Percentiles rank a stretch among this genome's conserved stretches.
These are phyloP conservation scores for Kokia cookei DNA, from an alignment of 441 rosid species.

Conservation along the genomic window DNA sequence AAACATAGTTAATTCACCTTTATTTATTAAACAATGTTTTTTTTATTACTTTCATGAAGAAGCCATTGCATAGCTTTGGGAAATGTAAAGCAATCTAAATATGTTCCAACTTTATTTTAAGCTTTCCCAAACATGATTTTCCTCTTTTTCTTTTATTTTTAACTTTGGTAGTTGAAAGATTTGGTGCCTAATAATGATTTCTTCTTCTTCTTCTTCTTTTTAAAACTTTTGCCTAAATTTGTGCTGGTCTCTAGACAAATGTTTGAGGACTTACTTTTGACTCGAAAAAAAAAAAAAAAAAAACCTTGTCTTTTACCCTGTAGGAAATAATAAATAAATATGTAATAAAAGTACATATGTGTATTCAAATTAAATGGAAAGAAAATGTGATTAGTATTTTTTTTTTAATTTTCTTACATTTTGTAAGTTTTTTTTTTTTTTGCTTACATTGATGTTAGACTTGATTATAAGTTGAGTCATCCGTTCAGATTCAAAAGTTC, in stretches of 20 bases:
- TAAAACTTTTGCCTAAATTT: background rate
- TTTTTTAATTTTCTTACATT: no score
- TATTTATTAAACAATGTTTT: background rate
- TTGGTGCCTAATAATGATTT: background rate
- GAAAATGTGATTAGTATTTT: no score
- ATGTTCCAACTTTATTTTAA: background rate
- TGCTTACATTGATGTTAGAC: no score
- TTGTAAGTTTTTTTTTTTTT: no score
- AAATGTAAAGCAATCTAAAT: conserved; percentile 1
- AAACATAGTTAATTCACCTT: background rate
- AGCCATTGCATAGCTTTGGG: background rate
- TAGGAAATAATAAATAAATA: background rate
- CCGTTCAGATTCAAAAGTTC: no score
- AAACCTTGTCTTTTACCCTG: background rate
- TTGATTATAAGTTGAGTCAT: no score
- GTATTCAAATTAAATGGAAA: no score
- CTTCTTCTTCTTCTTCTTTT: background rate
- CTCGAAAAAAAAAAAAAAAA: background rate
- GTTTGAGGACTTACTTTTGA: conserved; percentile 1
- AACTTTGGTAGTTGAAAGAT: background rate
- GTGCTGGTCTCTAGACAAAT: background rate
- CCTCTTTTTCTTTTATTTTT: background rate
- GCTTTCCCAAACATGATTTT: conserved; percentile 6
- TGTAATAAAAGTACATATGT: no score
- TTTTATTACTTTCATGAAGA: background rate